Evolutionary conservation across 352 stramenopile genomes (phyloP).

Genomic region (Thraustotheca clavata): DNA sequence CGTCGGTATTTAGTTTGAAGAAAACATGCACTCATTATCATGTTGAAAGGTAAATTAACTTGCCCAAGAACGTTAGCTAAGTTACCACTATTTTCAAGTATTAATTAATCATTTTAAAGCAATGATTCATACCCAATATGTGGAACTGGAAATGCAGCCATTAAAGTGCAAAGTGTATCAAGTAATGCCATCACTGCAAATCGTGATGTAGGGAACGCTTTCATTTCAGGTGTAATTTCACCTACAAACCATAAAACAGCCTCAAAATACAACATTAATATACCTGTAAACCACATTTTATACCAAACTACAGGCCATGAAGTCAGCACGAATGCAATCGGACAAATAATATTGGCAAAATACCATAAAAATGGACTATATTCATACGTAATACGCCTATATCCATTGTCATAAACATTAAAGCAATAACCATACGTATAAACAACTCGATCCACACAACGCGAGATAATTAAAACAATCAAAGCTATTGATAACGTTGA

Average conservation of each 20-base stretch:
- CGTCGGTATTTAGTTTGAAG: constrained; percentile 9
- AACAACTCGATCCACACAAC: constrained; percentile 15
- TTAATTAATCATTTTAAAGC: not conserved
- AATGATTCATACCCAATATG: constrained; percentile 10
- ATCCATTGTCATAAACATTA: not conserved
- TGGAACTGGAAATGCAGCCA: constrained; percentile 16
- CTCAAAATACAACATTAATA: not conserved
- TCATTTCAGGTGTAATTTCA: constrained; percentile 22
- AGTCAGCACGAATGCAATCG: constrained; percentile 19
- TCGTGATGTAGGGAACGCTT: constrained; percentile 15
- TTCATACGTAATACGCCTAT: constrained; percentile 11
- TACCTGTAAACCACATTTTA: constrained; percentile 19
- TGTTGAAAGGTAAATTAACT: constrained; percentile 23
- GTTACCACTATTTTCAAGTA: constrained; percentile 6
- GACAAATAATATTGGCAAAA: constrained; percentile 23
- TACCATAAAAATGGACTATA: constrained; percentile 21
- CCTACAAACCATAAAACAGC: not conserved
- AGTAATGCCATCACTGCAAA: constrained; percentile 21
- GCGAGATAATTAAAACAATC: constrained; percentile 5
- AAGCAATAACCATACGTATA: not conserved
- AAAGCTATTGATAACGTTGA: not conserved
- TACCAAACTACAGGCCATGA: constrained; percentile 21
- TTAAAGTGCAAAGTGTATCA: constrained; percentile 22
- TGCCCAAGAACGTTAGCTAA: constrained; percentile 23
- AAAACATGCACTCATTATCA: constrained; percentile 18